A percentile compares a stretch with the other conserved stretches of the same genome.
These are phyloP conservation scores for Sporothrix mexicana DNA, from an alignment of 2,329 filamentous ascomycete genomes.

Conservation along the genomic window DNA sequence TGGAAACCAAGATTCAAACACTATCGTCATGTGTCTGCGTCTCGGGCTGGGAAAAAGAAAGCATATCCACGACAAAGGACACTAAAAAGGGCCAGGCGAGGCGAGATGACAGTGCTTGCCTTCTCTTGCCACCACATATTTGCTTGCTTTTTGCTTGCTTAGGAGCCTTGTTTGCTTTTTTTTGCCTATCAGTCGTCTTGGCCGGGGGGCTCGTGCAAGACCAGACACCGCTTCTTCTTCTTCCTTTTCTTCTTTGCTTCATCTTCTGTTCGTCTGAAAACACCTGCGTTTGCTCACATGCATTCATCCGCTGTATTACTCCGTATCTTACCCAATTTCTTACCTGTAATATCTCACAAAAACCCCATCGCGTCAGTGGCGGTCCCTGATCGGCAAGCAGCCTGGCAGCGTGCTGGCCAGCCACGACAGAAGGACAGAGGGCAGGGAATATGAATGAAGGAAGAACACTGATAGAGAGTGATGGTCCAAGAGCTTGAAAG, in stretches of 20 bases:
- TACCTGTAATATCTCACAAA: conserved; percentile 10
- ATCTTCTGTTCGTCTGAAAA: no score
- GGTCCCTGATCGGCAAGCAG: conserved; percentile 18
- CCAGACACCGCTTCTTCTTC: not conserved
- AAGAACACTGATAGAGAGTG: not conserved
- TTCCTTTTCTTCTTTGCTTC: not conserved
- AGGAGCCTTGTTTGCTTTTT: no score
- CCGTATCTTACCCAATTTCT: no score
- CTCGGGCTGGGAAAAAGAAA: conserved; percentile 14
- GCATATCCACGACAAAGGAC: not conserved
- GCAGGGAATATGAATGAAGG: not conserved
- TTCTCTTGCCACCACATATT: no score
- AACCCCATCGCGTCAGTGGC: conserved; percentile 1
- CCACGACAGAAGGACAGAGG: not conserved
- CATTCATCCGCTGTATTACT: not conserved
- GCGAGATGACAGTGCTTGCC: not conserved
- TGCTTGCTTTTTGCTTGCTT: no score
- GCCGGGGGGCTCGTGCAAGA: not conserved
- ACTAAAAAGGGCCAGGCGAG: not conserved
- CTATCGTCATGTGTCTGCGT: not conserved
- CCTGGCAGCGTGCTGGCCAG: conserved; percentile 15
- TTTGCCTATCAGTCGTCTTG: not conserved
- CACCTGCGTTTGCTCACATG: not conserved
- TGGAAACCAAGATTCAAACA: conserved; percentile 3
- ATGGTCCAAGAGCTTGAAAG: not conserved